Base-by-base conservation (phyloP, 2,329 filamentous ascomycete genomes). In the Talaromyces funiculosus region DNA sequence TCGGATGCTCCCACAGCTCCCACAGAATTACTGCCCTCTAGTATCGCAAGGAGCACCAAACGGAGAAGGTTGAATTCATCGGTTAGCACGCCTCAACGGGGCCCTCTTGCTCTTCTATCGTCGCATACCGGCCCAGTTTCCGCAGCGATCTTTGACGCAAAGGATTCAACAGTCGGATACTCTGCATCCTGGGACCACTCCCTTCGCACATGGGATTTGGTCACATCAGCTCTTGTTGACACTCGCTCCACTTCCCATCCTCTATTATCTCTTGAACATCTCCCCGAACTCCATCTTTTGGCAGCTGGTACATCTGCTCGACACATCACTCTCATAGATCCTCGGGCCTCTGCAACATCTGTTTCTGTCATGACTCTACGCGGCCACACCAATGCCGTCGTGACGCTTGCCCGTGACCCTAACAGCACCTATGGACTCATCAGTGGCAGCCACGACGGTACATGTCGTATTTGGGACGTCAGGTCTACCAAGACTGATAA, bases 271-370 rank as follows among this genome's bases (percentile, higher is more conserved):
- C 81, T 97, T 6, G 83, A 86, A 64, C 87, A 92, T 5, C 80
- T 99, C 14, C 85, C 86, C 1, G 82, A 86, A 2, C 78, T 87
- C 29, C 77, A 82, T 70, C 77, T 88, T 65, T 75, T 89, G 35
- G 86, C 85, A 14, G 88, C 90, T 22, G 94, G 92, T 62, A 96
- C 90, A 2, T 88, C 88, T 16, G 90, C 90, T 22, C 84, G 92
- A 60, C 90, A 96, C 77, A 90, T 99, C 71, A 93, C 91, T 0
- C 83, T 99, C n/a, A 85, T 97, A 66, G 94, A 99, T 73, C 93
- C 93, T 3, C 86, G 94, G 57, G 88, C 85, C 31, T 89, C 87
- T 3, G 89, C 91, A 3, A 84, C 86, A 1, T 84, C 86, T 1
- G 89, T 93, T 24, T 86, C 88, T 10, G 90, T 91, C 42, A 90